Evolutionary conservation across 1,284 basidiomycete genomes (phyloP).

Genomic region (Heterobasidion annosum): DNA sequence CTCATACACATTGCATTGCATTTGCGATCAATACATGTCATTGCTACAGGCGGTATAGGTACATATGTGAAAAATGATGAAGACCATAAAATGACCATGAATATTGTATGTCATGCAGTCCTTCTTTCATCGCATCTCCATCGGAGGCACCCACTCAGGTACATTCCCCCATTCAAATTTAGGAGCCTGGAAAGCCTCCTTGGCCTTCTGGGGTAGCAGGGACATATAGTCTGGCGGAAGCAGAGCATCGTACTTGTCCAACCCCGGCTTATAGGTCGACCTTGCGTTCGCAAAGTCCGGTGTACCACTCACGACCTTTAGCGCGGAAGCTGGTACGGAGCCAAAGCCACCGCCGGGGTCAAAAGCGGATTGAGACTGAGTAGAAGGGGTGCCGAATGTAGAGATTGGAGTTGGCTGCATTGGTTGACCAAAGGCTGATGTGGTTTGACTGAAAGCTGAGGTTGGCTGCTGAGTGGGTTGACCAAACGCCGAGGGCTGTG

Average conservation of each 20-base stretch:
- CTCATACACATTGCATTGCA: too few relatives aligned
- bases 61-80: too few relatives aligned
- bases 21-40: too few relatives aligned
- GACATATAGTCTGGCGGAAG: constrained; percentile 52
- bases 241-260: constrained; percentile 46
- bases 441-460: constrained; percentile 19
- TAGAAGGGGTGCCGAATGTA: not conserved
- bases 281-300: constrained; percentile 37
- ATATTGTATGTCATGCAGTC: too few relatives aligned
- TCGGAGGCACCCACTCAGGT: constrained; percentile 72
- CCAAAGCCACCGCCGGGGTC: not conserved
- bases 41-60: too few relatives aligned
- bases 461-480: constrained; percentile 7
- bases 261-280: constrained; percentile 31
- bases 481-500: constrained; percentile 11
- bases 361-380: not conserved
- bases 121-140: constrained; percentile 43
- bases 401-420: not conserved
- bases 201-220: constrained; percentile 39
- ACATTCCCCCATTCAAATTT: constrained; percentile 69
- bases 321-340: constrained; percentile 3
- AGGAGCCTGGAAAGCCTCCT: constrained; percentile 50
- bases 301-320: constrained; percentile 13
- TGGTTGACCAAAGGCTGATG: constrained; percentile 18
- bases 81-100: too few relatives aligned